phyloP scores from a whole-genome alignment of 225 moss, liverwort and hornwort species.

The Physcomitrium patens region DNA sequence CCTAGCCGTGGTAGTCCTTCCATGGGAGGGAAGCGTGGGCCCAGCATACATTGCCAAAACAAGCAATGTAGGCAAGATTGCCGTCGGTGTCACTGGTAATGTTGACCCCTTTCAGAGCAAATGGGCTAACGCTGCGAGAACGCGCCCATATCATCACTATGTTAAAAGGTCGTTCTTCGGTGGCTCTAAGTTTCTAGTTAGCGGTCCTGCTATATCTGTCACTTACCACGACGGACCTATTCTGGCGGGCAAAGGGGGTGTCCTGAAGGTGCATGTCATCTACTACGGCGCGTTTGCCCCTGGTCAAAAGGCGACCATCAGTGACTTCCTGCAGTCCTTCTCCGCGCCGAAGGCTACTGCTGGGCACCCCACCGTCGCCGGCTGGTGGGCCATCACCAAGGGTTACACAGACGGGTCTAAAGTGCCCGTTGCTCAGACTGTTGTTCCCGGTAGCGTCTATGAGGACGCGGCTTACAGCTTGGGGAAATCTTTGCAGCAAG shows the following conservation, averaged over 20 bases:
- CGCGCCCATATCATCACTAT: constrained; percentile 56
- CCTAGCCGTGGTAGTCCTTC: constrained; percentile 42
- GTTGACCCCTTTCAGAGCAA: constrained; percentile 50
- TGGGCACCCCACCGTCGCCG: constrained; percentile 44
- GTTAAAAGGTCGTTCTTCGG: constrained; percentile 55
- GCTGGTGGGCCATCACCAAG: constrained; percentile 69
- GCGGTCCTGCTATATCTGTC: constrained; percentile 37
- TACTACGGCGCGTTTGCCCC: constrained; percentile 53
- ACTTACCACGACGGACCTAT: constrained; percentile 57
- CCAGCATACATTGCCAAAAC: constrained; percentile 32
- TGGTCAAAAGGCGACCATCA: constrained; percentile 49
- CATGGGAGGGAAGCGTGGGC: constrained; percentile 48
- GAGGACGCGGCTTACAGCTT: constrained; percentile 47
- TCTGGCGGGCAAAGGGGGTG: constrained; percentile 52
- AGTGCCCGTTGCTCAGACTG: constrained; percentile 52
- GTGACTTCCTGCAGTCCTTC: constrained; percentile 57
- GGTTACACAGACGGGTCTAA: constrained; percentile 48
- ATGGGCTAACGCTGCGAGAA: constrained; percentile 52
- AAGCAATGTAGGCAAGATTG: constrained; percentile 37
- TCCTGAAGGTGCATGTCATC: constrained; percentile 57
- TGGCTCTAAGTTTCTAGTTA: constrained; percentile 53
- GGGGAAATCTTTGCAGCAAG: constrained; percentile 47
- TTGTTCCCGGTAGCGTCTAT: constrained; percentile 42
- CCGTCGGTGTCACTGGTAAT: constrained; percentile 18
- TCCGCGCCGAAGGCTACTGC: constrained; percentile 52